Evolutionary conservation across 2,329 filamentous ascomycete genomes (phyloP).

Genomic region (Penicillium italicum): DNA sequence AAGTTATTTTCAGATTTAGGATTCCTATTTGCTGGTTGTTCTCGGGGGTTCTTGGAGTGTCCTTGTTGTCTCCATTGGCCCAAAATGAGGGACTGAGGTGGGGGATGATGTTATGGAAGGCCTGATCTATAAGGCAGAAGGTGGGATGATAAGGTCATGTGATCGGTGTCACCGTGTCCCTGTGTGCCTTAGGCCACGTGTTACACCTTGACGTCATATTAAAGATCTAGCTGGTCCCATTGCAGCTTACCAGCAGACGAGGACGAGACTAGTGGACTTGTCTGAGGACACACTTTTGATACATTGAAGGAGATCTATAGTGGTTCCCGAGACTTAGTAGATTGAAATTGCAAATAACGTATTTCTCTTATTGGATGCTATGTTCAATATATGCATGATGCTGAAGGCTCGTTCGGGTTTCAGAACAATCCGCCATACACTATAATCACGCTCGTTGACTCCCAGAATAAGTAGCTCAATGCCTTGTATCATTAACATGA

Average conservation of each 20-base stretch:
- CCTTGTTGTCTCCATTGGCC: too few relatives aligned
- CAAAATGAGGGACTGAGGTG: neutral
- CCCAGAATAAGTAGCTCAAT: slow-evolving; percentile 2
- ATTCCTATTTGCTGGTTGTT: neutral
- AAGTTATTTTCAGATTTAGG: neutral
- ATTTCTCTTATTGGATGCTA: neutral
- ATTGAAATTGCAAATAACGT: too few relatives aligned
- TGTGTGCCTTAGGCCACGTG: neutral
- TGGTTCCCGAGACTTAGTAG: too few relatives aligned
- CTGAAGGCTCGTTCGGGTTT: too few relatives aligned
- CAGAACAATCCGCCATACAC: too few relatives aligned
- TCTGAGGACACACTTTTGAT: too few relatives aligned
- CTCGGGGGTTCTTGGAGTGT: neutral
- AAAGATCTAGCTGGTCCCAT: too few relatives aligned
- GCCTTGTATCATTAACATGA: slow-evolving; percentile 26
- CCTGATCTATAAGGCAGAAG: neutral
- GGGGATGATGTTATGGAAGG: neutral
- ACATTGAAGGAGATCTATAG: too few relatives aligned
- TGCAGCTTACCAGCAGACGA: too few relatives aligned
- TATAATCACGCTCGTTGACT: neutral
- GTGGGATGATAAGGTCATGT: neutral
- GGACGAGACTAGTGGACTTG: too few relatives aligned
- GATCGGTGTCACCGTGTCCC: neutral
- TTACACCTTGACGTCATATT: too few relatives aligned
- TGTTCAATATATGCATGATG: neutral